Evolutionary conservation across 495 filamentous ascomycete species (phyloP).

Genomic region (Filosporella fistucella): DNA sequence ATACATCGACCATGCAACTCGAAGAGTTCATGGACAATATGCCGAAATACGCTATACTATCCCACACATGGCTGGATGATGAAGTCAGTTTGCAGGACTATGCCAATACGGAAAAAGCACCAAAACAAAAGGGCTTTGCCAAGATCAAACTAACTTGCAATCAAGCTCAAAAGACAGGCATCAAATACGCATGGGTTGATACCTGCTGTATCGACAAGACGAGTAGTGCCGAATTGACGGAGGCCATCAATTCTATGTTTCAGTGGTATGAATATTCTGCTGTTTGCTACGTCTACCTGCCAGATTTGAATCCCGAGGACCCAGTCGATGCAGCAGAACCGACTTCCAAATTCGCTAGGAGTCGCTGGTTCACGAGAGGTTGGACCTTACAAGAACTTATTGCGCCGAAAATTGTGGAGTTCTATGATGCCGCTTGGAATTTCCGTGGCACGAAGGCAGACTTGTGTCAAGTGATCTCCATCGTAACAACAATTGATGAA

Average conservation of each 20-base stretch:
- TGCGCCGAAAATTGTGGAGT: conserved; percentile 12
- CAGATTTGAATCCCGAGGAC: no score
- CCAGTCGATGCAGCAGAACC: no score
- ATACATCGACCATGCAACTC: no score
- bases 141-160: not conserved
- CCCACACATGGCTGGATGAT: conserved; percentile 29
- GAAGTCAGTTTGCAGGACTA: conserved; percentile 32
- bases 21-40: no score
- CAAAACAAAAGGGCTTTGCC: not conserved
- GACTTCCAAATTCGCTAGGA: conserved; percentile 5
- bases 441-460: conserved; percentile 8
- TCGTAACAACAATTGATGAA: conserved; percentile 7
- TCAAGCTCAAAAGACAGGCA: not conserved
- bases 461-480: conserved; percentile 1
- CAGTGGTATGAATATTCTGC: conserved; percentile 28
- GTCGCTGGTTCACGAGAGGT: conserved; percentile 27
- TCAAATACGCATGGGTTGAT: conserved; percentile 24
- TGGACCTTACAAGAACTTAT: conserved; percentile 27
- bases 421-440: conserved; percentile 6
- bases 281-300: conserved; percentile 32
- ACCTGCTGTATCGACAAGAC: conserved; percentile 37
- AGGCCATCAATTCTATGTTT: no score
- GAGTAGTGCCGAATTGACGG: no score
- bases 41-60: conserved; percentile 32
- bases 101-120: not conserved